Evolutionary conservation across 2,329 filamentous ascomycete species (phyloP).

Genomic region (Cercospora sojina): DNA sequence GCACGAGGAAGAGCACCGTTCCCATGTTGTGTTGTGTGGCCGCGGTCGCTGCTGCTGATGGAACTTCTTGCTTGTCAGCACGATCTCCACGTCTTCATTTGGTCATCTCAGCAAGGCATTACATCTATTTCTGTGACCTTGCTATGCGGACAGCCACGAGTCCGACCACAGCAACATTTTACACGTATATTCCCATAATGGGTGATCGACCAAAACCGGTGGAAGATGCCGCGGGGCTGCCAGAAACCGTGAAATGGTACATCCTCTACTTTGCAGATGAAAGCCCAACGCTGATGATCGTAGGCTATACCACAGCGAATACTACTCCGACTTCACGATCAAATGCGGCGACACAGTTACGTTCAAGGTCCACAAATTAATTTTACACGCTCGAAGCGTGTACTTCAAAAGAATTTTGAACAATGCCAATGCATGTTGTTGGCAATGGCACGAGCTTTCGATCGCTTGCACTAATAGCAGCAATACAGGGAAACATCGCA

Average conservation of each 20-base stretch:
- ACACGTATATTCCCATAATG: neutral
- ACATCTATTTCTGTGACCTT: neutral
- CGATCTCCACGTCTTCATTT: neutral
- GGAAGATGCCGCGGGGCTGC: neutral
- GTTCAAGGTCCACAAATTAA: neutral
- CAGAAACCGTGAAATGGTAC: neutral
- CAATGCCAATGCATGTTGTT: neutral
- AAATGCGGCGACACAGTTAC: neutral
- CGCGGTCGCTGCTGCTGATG: neutral
- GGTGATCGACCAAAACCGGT: neutral
- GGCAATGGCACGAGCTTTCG: neutral
- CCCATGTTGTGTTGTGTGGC: neutral
- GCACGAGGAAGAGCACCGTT: neutral
- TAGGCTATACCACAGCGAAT: neutral
- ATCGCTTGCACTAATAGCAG: neutral
- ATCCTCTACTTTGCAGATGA: neutral
- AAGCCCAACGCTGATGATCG: neutral
- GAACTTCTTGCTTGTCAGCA: neutral
- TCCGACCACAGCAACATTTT: neutral
- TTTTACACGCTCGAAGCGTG: neutral
- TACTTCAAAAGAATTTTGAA: neutral
- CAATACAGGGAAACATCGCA: neutral
- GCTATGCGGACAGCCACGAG: neutral
- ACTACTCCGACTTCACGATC: neutral
- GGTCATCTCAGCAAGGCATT: neutral